Evolutionary conservation across 257 asterid species (phyloP), one percentile per base, ranked within the genome.

Genomic region (Anisodus tanguticus): DNA sequence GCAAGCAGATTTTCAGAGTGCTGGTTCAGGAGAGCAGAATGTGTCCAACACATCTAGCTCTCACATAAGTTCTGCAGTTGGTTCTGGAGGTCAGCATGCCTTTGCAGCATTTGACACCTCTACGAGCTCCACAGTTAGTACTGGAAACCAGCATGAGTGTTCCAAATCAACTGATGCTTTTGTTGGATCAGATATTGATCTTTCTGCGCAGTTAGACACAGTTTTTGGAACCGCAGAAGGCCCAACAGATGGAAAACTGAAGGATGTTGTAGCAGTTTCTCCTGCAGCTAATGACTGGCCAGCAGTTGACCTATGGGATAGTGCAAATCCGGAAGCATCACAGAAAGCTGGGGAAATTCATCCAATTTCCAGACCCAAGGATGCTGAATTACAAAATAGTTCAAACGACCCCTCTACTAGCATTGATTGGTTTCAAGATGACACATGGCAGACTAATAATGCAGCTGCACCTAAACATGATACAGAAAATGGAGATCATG

Each of bases 1-100:
- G 99, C 90, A 92, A 83, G 97, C 99, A 57, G 95, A 92, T 87
- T 95, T 95, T 86, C 97, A 91, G 83, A 85, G 86, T 79, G 87
- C 96, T 82, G 91, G 86, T 86, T 62, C 86, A 85, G 94, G 85
- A 84, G 85, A 57, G 79, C 86, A 84, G 83, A 86, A 80, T 83
- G 88, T 51, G 83, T 80, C 87, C 64, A 63, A 57, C 39, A 87
- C 89, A 53, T 87, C 92, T 26, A 89, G 83, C 86, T 86, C 85
- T 71, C 49, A 79, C 60, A 41, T 83, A 57, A 83, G 72, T 67
- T 79, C 88, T 57, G 77, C 91, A 51, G 85, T 83, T 77, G 86
- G 86, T 62, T 83, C 90, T 81, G 87, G 54, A 84, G 85, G 51
- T 87, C 85, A 84, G 82, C 69, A 82, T 60, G 87, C 22, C 63